Conservation (phyloP, 1,139 yeast species). For the Debaryomyces sp. region DNA sequence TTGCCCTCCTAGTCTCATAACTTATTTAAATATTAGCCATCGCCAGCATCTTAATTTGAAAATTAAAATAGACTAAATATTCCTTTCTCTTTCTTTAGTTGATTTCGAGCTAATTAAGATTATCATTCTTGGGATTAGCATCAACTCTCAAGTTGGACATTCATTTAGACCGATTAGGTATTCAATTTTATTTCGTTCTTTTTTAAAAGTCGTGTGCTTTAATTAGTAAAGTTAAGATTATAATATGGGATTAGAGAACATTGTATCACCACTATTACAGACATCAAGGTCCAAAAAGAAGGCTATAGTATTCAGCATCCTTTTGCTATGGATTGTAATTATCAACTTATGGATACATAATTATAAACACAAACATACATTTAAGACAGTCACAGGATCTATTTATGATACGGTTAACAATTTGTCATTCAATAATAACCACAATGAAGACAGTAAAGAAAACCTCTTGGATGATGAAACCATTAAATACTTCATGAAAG, state of each 20-base stretch:
- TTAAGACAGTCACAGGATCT: conserved; percentile 7
- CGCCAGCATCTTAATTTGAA: not conserved
- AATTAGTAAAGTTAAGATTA: not conserved
- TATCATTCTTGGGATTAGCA: not conserved
- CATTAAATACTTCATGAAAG: conserved; percentile 3
- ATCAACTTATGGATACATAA: conserved; percentile 9
- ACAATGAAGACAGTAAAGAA: not conserved
- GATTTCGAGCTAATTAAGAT: not conserved
- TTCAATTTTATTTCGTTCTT: not conserved
- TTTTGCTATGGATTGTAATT: conserved; percentile 7
- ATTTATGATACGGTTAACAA: conserved; percentile 3
- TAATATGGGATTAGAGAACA: not conserved
- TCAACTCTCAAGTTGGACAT: not conserved
- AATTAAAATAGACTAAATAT: not conserved
- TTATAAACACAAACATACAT: conserved; percentile 1
- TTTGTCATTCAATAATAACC: not conserved
- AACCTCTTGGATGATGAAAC: not conserved
- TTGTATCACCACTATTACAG: not conserved
- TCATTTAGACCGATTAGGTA: not conserved
- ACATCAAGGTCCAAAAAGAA: conserved; percentile 6
- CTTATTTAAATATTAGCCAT: not conserved
- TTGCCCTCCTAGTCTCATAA: not conserved
- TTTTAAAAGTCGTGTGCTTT: not conserved
- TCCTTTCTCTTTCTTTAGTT: not conserved
- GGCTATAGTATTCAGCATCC: not conserved